Evolutionary conservation across 768 basidiomycete species (phyloP), one percentile per base, ranked within the genome.

Genomic region (Leccinellum rugosiceps): DNA sequence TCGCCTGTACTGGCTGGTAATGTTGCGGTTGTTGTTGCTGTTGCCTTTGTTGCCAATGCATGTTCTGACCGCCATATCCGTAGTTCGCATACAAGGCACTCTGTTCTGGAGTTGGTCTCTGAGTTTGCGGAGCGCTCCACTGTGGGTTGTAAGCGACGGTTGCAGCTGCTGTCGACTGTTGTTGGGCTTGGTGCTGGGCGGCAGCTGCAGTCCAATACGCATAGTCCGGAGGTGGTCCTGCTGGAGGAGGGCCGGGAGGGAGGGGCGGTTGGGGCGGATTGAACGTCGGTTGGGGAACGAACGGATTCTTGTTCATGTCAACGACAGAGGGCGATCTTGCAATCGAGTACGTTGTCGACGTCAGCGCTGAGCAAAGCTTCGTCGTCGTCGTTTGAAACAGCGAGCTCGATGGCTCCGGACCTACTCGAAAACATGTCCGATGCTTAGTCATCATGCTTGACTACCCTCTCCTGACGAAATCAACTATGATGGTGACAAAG

Each of bases 61-160:
- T 68, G 59, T 73, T 77, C 63, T 88, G 86, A 49, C 83, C 80
- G 3, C 91, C 90, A 69, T 96, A 95, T 31, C 93, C 93, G 67
- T 95, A 95, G 68, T 94, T 94, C 1, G 92, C 91, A 68, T 94
- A 95, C 21, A 94, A 74, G 25, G 89, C 86, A 68, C 86, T 89
- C 67, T 93, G 91, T 63, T 92, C 89, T 14, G 88, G 78, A 31
- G 89, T 78, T 31, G 88, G 87, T 50, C 86, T 77, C 45, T 85
- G 80, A 34, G 84, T 80, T 67, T 85, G 87, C 4, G 84, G 78
- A 14, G 83, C 70, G 52, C 76, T 77, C 87, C 86, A 88, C 70
- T 90, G 87, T 13, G 86, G 80, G 58, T 78, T 82, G 63, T 86
- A 89, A 44, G 80, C 75, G 54, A 76, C 74, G 46, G 75, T 68